Base-by-base conservation (phyloP, 2,329 filamentous ascomycete genomes). In the Colletotrichum higginsianum region DNA sequence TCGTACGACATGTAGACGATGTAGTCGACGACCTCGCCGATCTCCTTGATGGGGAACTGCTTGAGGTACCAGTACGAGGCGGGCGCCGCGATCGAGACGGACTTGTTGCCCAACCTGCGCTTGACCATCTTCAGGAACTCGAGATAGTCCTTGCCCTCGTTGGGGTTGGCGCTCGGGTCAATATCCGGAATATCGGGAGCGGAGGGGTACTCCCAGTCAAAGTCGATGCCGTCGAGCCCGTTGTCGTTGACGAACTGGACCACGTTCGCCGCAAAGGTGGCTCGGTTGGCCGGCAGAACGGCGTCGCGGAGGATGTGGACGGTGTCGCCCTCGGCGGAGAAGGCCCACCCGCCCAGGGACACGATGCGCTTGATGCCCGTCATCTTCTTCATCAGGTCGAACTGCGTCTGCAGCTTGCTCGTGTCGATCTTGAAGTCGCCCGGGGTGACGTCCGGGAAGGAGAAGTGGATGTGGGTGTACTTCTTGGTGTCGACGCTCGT, bases 291-390 rank as follows among this genome's bases (percentile, higher is more conserved):
- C 2, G 76, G 72, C 71, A 63, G 69, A 3, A 80, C 76, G 18
- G 71, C 81, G 2, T 81, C 52, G 1, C 84, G 78, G 67, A 86
- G 79, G 42, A 84, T 82, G 30, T 38, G 18, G 68, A 79, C 84
- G 0, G 82, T 84, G n/a, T 46, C 72, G 0, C 77, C 71, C 15
- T 79, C 76, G 0, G 82, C 85, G 0, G 80, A 83, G 67, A 83
- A 85, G 1, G 75, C 76, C 85, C 84, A 86, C 15, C 85, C 85
- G 18, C 85, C 85, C 71, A 87, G 81, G 0, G 81, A 81, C 26
- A 83, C 70, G 44, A 83, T 76, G 63, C 76, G 79, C 69, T 82
- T 82, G 23, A 76, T 71, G 0, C 75, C 75, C 38, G 73, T 76
- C 67, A 80, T 75, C 0, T 71, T 67, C 49, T 79, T 78, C 42